phyloP scores from a whole-genome alignment of 164 flowering plant species.

The Akebia trifoliata region DNA sequence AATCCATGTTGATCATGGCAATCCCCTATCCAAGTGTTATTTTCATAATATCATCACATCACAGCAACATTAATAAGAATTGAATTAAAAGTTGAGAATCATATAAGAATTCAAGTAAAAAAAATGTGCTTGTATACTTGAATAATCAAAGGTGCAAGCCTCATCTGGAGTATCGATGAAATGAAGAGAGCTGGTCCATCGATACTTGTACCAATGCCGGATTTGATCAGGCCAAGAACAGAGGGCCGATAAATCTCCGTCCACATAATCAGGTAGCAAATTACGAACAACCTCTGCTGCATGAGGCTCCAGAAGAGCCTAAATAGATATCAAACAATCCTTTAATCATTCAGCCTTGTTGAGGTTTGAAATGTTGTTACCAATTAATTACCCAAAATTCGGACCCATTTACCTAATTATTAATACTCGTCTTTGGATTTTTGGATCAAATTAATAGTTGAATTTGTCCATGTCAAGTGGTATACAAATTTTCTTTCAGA shows the following conservation, averaged over 20 bases:
- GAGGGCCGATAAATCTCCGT: constrained; percentile 72
- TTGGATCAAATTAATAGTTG: too few species aligned
- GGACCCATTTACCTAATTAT: too few species aligned
- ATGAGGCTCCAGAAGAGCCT: constrained; percentile 55
- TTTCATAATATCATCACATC: neutral
- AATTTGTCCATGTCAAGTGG: too few species aligned
- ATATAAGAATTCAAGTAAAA: neutral
- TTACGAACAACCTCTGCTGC: constrained; percentile 66
- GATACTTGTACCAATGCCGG: constrained; percentile 78
- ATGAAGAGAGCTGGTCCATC: constrained; percentile 94
- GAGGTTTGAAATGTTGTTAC: too few species aligned
- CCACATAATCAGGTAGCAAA: constrained; percentile 61
- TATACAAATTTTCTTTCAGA: too few species aligned
- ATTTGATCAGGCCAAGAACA: constrained; percentile 96
- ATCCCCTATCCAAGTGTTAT: constrained; percentile 51
- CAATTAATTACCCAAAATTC: too few species aligned
- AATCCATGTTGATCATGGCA: constrained; percentile 70
- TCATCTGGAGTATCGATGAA: constrained; percentile 91
- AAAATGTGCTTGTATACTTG: constrained; percentile 31
- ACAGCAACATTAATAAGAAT: neutral
- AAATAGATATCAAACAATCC: neutral
- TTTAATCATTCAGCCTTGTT: neutral
- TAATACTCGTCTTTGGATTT: too few species aligned
- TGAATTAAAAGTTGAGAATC: neutral
- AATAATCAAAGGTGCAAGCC: constrained; percentile 63